Evolutionary conservation across 306 rosid genomes (phyloP), one percentile per base, ranked within the genome.

Genomic region (Styphnolobium japonicum): DNA sequence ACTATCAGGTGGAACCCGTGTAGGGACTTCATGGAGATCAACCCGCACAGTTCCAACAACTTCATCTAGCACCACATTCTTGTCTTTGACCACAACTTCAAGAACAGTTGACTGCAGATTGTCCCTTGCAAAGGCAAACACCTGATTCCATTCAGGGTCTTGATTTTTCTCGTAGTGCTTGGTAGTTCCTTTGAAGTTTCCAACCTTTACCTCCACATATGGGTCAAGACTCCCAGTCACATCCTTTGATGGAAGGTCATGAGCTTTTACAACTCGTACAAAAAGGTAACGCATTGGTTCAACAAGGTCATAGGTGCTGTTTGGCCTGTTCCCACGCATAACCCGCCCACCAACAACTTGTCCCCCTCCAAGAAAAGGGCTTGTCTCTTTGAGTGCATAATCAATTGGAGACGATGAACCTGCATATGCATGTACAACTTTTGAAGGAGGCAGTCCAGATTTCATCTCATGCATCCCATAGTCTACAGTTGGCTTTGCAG

Each of bases 101-200:
- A 95, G 81, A 36, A 51, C 18, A 51, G 84, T 67, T 40, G 96
- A 77, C 85, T 92, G 98, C 34, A 77, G 7, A 85, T 88, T 88
- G 2, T 86, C 97, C 90, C 73, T 89, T 42, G 93, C 77, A 83
- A 95, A 95, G 75, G 98, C 98, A 84, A 95, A 95, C 58, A 95
- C 98, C 82, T 95, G 89, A 73, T 93, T 91, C 99, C 99, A 95
- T 78, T 91, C 98, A 4, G 98, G 98, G 70, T 85, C 85, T 61
- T 85, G 83, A 6, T 77, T 91, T 85, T 92, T 95, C 87, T 87
- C 98, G 12, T 48, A 85, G 77, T 91, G 85, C 78, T 77, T 90
- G 10, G 99, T 93, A 16, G 0, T 84, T 81, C 99, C 99, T 83
- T 76, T 90, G 86, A 71, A 95, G 86, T 95, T 95, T 79, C 99